Evolutionary conservation across 2,329 filamentous ascomycete genomes (phyloP).

Genomic region (Trichoderma simmonsii): DNA sequence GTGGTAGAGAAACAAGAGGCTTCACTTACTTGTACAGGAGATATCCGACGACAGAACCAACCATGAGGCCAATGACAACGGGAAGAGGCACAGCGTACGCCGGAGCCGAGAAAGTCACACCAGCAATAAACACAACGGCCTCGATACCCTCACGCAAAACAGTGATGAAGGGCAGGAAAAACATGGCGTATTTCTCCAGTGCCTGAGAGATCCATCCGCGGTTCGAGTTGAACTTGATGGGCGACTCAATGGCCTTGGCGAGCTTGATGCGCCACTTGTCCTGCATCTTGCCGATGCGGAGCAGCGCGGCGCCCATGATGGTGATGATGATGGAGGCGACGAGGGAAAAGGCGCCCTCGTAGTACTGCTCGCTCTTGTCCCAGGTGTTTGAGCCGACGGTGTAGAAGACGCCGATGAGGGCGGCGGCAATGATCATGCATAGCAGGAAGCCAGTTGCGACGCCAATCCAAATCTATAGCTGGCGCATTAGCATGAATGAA

Average conservation of each 20-base stretch:
- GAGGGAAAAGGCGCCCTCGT: slow-evolving; percentile 76
- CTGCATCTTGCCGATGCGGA: slow-evolving; percentile 78
- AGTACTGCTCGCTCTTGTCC: slow-evolving; percentile 67
- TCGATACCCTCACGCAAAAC: slow-evolving; percentile 85
- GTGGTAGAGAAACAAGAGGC: background rate
- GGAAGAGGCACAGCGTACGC: slow-evolving; percentile 75
- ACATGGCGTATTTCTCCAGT: slow-evolving; percentile 80
- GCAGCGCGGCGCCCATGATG: slow-evolving; percentile 73
- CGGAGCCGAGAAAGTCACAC: slow-evolving; percentile 73
- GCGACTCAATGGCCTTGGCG: slow-evolving; percentile 60
- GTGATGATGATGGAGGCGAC: slow-evolving; percentile 78
- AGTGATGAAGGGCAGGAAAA: slow-evolving; percentile 80
- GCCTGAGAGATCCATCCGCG: slow-evolving; percentile 56
- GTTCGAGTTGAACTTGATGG: slow-evolving; percentile 43
- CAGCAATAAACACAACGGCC: slow-evolving; percentile 80
- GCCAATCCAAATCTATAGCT: slow-evolving; percentile 59
- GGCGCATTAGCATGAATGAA: background rate
- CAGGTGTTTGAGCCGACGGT: slow-evolving; percentile 63
- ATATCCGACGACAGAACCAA: slow-evolving; percentile 66
- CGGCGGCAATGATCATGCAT: slow-evolving; percentile 62
- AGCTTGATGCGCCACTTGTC: slow-evolving; percentile 87
- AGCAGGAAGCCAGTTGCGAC: slow-evolving; percentile 60
- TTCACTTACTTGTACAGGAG: slow-evolving; percentile 68
- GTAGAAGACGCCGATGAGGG: slow-evolving; percentile 72
- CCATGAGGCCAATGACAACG: slow-evolving; percentile 67